Conservation (phyloP, 2,329 filamentous ascomycete genomes). For the Aspergillus pseudoviridinutans region DNA sequence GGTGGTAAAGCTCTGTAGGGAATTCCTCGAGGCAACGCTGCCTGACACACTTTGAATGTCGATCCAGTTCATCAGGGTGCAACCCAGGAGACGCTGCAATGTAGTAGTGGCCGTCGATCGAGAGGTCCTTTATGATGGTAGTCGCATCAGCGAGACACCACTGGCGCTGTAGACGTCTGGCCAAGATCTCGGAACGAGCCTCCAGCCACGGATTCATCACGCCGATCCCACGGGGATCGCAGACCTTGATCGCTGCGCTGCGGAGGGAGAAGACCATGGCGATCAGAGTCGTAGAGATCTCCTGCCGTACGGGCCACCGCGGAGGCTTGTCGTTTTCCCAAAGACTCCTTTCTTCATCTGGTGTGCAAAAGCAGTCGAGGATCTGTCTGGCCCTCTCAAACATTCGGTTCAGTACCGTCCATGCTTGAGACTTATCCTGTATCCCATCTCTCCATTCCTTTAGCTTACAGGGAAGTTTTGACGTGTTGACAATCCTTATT, state of each 20-base stretch:
- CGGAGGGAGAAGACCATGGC: conserved; percentile 8
- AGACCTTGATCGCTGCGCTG: conserved; percentile 2
- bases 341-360: background rate
- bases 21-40: conserved; percentile 9
- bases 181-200: conserved; percentile 8
- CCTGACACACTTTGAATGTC: conserved; percentile 8
- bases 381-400: conserved; percentile 5
- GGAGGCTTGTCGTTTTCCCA: conserved; percentile 4
- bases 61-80: conserved; percentile 6
- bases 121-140: conserved; percentile 8
- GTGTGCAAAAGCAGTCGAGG: conserved; percentile 8
- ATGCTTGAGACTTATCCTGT: background rate
- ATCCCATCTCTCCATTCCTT: background rate
- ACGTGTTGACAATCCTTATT: conserved; percentile 2
- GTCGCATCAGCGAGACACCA: conserved; percentile 12
- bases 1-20: conserved; percentile 5
- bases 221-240: background rate
- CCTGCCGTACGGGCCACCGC: conserved; percentile 11
- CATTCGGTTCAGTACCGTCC: background rate
- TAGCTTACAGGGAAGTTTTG: background rate
- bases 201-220: background rate
- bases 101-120: conserved; percentile 15
- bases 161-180: conserved; percentile 4
- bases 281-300: conserved; percentile 11
- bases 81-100: conserved; percentile 6